A percentile compares a stretch with the other conserved stretches of the same genome.
These are phyloP conservation scores for Malassezia pachydermatis DNA, from an alignment of 1,284 basidiomycete genomes.

Conservation along the genomic window DNA sequence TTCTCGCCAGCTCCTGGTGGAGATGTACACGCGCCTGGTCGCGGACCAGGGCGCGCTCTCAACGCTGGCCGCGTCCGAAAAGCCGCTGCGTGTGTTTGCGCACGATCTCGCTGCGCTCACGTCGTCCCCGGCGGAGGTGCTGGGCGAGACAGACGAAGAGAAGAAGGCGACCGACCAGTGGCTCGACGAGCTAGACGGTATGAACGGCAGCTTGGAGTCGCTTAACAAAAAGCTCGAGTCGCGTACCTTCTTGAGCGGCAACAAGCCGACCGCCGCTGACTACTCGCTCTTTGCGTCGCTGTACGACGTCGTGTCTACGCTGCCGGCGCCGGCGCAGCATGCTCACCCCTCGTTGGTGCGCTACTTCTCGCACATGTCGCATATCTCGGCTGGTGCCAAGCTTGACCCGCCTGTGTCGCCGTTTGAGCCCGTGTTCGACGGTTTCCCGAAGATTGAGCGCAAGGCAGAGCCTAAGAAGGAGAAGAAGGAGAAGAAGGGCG, in stretches of 20 bases:
- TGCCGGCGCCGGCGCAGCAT: slow-evolving; percentile 36
- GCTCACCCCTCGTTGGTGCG: slow-evolving; percentile 39
- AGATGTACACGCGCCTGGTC: slow-evolving; percentile 14
- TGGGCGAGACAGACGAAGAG: slow-evolving; percentile 10
- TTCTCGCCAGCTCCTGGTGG: slow-evolving; percentile 15
- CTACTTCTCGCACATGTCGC: slow-evolving; percentile 44
- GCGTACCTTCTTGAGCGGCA: slow-evolving; percentile 33
- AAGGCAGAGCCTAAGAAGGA: slow-evolving; percentile 13
- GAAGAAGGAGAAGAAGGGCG: slow-evolving; percentile 16
- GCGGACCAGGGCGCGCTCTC: slow-evolving; percentile 7
- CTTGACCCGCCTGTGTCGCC: slow-evolving; percentile 21
- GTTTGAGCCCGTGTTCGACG: slow-evolving; percentile 40
- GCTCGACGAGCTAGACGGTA: slow-evolving; percentile 26
- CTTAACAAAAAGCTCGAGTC: slow-evolving; percentile 32
- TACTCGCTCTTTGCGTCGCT: slow-evolving; percentile 42
- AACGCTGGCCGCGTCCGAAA: background rate
- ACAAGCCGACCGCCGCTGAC: slow-evolving; percentile 41
- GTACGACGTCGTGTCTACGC: slow-evolving; percentile 35
- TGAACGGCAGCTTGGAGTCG: slow-evolving; percentile 23
- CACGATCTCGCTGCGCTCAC: slow-evolving; percentile 15
- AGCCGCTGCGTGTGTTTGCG: slow-evolving; percentile 12
- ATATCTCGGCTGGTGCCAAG: slow-evolving; percentile 17
- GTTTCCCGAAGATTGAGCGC: slow-evolving; percentile 40
- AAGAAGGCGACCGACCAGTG: slow-evolving; percentile 4
- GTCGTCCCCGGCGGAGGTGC: slow-evolving; percentile 4